Base-by-base conservation (phyloP, 441 rosid genomes). In the Adansonia madagascariensis region DNA sequence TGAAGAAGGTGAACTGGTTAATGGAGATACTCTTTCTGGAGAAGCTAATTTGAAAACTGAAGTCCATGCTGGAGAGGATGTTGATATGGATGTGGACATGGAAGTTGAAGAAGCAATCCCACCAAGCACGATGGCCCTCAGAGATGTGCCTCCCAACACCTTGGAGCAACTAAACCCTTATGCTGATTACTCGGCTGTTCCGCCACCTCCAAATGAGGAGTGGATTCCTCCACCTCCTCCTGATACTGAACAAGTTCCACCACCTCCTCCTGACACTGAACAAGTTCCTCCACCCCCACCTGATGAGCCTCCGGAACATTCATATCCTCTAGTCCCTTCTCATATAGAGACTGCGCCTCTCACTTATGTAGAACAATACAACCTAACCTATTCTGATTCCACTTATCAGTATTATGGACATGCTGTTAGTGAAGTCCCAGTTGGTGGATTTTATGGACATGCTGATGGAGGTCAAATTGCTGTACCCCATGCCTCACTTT, bases 11-110 rank as follows among this genome's bases (percentile, higher is more conserved):
- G 87, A 84, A 81, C 73, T 78, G 65, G 77, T 77, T 61, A 74
- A 86, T 74, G 80, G 78, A n/a, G 57, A 78, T 71, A 63, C 76
- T 59, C 47, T 75, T 71, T 60, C 68, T 47, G 85, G 60, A 77
- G 88, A 80, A 69, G 76, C 77, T 15, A 62, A 44, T 81, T 76
- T 71, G 55, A 81, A 76, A 79, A 78, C 71, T 61, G 77, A 75
- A 46, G 70, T 78, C 50, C 75, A 83, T 69, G 85, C 47, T 73
- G 90, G 78, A 82, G 98, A 88, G 77, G 98, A 91, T 84, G 80
- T 86, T 85, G 98, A 96, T 80, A 94, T 94, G 98, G 98, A 96
- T 80, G 95, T 96, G 68, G 98, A 96, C 84, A 92, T 96, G 99
- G 99, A 96, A 83, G 95, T 94, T 84, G 98, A 96, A 76, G 97